Percentiles rank a stretch among this genome's conserved stretches.
Conservation (phyloP, 805 yeast genomes). For the Wickerhamomyces silvicola region DNA sequence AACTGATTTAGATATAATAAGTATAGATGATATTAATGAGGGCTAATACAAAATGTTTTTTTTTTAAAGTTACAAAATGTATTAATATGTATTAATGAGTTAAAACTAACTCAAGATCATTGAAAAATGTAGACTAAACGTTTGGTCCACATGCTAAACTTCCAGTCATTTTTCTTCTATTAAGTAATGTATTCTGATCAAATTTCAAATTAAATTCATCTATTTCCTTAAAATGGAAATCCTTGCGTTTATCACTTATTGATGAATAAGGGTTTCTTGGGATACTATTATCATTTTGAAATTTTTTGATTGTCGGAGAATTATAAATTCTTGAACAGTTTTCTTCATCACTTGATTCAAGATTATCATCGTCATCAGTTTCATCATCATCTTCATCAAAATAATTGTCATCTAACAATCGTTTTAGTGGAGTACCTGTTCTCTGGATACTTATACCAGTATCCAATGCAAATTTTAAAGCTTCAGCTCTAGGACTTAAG, state of each 20-base stretch:
- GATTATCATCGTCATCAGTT: conserved; percentile 3
- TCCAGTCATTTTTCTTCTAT: conserved; percentile 19
- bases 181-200: conserved; percentile 22
- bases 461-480: conserved; percentile 81
- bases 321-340: conserved; percentile 6
- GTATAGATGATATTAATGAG: conserved; percentile 21
- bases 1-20: conserved; percentile 19
- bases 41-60: too few relatives aligned
- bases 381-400: conserved; percentile 22
- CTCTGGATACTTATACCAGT: conserved; percentile 82
- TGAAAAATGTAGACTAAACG: too few relatives aligned
- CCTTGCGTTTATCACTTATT: neutral
- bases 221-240: conserved; percentile 11
- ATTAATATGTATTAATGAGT: too few relatives aligned
- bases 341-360: conserved; percentile 5
- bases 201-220: conserved; percentile 19
- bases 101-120: too few relatives aligned
- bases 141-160: conserved; percentile 12
- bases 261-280: neutral
- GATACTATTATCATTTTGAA: conserved; percentile 6
- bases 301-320: conserved; percentile 17
- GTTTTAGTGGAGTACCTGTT: conserved; percentile 22
- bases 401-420: conserved; percentile 20
- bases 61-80: too few relatives aligned
- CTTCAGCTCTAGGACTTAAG: conserved; percentile 69